Base-by-base conservation (phyloP, 2,329 filamentous ascomycete genomes). In the Exophiala sp. region DNA sequence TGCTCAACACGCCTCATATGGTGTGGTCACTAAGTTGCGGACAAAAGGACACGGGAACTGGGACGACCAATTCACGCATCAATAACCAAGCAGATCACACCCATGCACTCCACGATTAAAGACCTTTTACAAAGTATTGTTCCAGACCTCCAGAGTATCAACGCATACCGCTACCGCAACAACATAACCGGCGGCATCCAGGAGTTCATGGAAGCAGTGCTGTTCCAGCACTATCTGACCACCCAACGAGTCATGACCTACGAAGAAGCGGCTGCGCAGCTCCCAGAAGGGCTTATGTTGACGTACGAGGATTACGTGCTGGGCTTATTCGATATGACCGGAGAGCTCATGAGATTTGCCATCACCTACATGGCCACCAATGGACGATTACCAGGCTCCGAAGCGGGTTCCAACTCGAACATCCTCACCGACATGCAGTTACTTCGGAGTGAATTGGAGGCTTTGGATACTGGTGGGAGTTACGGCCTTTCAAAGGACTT, bases 291-390 rank as follows among this genome's bases (percentile, higher is more conserved):
- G 1, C 76, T 96, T 2, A 62, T 74, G 0, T 73, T 96, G 16
- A 88, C 86, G 1, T 76, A 82, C 21, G 81, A 91, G 48, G 93
- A 98, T 68, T 97, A 95, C 65, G 71, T 95, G 50, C 83, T 93
- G 56, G 93, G 91, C 7, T 70, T 98, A 2, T 96, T 95, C 63
- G 93, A 98, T 67, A 79, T 97, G 60, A 90, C 90, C 1, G 93
- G 93, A 32, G 93, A 98, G 72, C 76, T 97, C 73, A 98, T 98
- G 93, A 80, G 90, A 23, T 97, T 96, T 68, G 89, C 88, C 0
- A 93, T 95, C 43, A 90, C 90, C 4, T 82, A 83, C 21, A 86
- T 95, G 66, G 89, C 89, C 1, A 85, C 89, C 3, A 45, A 62
- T 27, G 23, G 51, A 43, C 47, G 50, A 21, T 24, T 58, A 11